phyloP scores from a whole-genome alignment of 768 basidiomycete species.

The Mrakia frigida region DNA sequence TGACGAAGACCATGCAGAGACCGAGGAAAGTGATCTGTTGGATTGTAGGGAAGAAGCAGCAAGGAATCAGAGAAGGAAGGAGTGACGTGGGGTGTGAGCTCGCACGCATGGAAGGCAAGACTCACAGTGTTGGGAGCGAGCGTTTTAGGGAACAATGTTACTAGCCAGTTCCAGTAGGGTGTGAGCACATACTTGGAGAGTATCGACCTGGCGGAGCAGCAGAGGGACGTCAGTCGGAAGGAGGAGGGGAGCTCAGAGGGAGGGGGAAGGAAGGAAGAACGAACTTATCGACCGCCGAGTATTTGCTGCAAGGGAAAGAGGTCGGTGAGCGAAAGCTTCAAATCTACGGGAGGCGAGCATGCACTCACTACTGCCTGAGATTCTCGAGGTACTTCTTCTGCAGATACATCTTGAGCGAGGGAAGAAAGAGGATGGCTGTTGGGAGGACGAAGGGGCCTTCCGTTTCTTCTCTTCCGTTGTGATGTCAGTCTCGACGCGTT shows the following conservation, averaged over 20 bases:
- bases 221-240: not conserved
- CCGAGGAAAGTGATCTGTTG: conserved; percentile 81
- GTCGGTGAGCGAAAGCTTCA: not conserved
- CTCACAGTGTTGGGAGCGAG: conserved; percentile 86
- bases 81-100: not conserved
- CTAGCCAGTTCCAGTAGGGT: conserved; percentile 88
- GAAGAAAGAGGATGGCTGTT: not conserved
- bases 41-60: not conserved
- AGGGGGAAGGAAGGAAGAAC: not conserved
- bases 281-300: conserved; percentile 31
- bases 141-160: conserved; percentile 75
- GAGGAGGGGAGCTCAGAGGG: not conserved
- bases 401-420: conserved; percentile 7
- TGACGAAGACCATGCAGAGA: conserved; percentile 69
- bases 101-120: conserved; percentile 26
- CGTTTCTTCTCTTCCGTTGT: not conserved
- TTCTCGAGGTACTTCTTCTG: conserved; percentile 23
- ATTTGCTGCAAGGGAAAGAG: conserved; percentile 28
- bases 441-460: not conserved
- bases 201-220: conserved; percentile 55
- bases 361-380: conserved; percentile 28
- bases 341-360: not conserved
- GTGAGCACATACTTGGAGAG: conserved; percentile 69
- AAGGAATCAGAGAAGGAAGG: not conserved
- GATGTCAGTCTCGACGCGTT: not conserved